Percentiles rank a stretch among this genome's conserved stretches.
Conservation (phyloP, 2,329 filamentous ascomycete genomes). For the Bisporella sp. region DNA sequence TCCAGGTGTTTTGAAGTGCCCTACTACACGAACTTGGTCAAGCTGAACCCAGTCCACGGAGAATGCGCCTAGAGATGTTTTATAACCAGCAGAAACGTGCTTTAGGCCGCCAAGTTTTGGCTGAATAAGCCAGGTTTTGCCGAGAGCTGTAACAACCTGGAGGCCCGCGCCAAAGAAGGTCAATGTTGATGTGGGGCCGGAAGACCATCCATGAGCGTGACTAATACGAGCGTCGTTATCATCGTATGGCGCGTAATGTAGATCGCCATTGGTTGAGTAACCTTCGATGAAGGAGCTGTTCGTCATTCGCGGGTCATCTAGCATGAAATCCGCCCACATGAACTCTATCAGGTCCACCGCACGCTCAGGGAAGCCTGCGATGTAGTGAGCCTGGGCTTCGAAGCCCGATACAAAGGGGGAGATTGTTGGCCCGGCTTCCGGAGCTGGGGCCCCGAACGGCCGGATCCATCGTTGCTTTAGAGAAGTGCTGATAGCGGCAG, state of each 20-base stretch:
- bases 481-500: background rate
- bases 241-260: conserved; percentile 29
- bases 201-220: conserved; percentile 30
- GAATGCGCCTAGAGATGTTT: conserved; percentile 30
- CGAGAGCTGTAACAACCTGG: conserved; percentile 15
- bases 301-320: conserved; percentile 34
- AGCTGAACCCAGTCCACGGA: no score
- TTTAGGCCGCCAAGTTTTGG: conserved; percentile 30
- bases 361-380: conserved; percentile 36
- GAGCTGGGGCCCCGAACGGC: conserved; percentile 29
- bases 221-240: conserved; percentile 26
- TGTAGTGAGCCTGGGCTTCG: conserved; percentile 29
- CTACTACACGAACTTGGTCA: no score
- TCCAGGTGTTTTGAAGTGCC: no score
- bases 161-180: conserved; percentile 23
- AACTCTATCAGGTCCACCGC: conserved; percentile 47
- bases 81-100: conserved; percentile 31
- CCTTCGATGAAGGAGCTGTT: conserved; percentile 31
- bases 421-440: conserved; percentile 39
- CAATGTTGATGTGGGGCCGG: conserved; percentile 25
- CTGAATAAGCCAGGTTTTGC: conserved; percentile 23
- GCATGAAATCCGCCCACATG: conserved; percentile 50
- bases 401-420: conserved; percentile 40
- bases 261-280: conserved; percentile 27
- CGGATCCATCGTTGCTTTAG: background rate